phyloP scores from a whole-genome alignment of 83 land plant species.

The Diphasiastrum complanatum region DNA sequence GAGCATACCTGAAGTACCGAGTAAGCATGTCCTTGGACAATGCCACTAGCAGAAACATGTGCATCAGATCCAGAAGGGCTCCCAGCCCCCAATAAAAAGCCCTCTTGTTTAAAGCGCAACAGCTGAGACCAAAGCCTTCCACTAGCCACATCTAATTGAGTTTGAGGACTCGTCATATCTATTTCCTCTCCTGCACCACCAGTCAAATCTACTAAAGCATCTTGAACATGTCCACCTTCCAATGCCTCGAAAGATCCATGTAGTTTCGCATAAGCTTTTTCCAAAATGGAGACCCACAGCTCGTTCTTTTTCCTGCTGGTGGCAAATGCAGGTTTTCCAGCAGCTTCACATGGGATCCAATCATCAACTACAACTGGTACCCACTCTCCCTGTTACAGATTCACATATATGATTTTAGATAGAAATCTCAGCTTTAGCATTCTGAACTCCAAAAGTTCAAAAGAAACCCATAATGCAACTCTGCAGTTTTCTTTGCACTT shows the following conservation, averaged over 20 bases:
- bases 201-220: constrained; percentile 98
- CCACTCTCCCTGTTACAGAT: constrained; percentile 89
- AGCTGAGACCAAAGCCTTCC: constrained; percentile 97
- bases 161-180: constrained; percentile 88
- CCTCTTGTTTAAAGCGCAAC: constrained; percentile 92
- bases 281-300: constrained; percentile 94
- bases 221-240: constrained; percentile 98
- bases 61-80: constrained; percentile 99
- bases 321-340: constrained; percentile 97
- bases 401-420: too few relatives aligned
- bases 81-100: constrained; percentile 95
- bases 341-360: constrained; percentile 99
- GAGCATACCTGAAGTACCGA: constrained; percentile 75
- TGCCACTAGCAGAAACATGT: constrained; percentile 91
- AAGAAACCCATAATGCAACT: too few relatives aligned
- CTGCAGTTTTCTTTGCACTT: too few relatives aligned
- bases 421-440: too few relatives aligned
- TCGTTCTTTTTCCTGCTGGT: constrained; percentile 87
- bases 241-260: constrained; percentile 98
- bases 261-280: constrained; percentile 97
- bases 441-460: too few relatives aligned
- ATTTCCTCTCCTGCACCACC: constrained; percentile 99
- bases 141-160: constrained; percentile 95
- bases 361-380: constrained; percentile 99
- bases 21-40: constrained; percentile 99